A percentile compares a stretch with the other conserved stretches of the same genome.
Conservation (phyloP, 306 rosid genomes). For the Neltuma alba region DNA sequence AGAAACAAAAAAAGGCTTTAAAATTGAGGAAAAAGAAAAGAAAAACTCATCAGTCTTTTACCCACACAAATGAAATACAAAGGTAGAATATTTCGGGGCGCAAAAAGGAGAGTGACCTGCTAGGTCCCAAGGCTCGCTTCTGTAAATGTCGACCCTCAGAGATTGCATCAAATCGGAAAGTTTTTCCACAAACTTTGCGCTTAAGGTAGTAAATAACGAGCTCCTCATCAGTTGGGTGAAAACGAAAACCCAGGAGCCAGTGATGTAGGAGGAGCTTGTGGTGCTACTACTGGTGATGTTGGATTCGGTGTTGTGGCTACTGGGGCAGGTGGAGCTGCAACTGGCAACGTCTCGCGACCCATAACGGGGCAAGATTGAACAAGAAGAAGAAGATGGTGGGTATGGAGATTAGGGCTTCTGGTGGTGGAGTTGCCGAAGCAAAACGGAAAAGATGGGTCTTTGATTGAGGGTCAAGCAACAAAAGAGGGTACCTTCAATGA, state of each 20-base stretch:
- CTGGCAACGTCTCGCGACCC: constrained; percentile 64
- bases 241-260: constrained; percentile 97
- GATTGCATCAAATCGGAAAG: constrained; percentile 85
- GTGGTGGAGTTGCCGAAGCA: constrained; percentile 44
- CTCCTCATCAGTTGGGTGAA: constrained; percentile 98
- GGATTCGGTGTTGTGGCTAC: constrained; percentile 26
- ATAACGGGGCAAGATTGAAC: constrained; percentile 23
- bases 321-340: constrained; percentile 38
- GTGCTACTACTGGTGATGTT: not conserved
- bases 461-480: constrained; percentile 96
- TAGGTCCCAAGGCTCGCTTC: constrained; percentile 96
- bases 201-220: constrained; percentile 94
- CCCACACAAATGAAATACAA: not conserved
- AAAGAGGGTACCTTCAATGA: constrained; percentile 89
- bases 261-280: constrained; percentile 66
- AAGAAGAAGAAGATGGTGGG: constrained; percentile 8
- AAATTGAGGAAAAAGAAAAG: not conserved
- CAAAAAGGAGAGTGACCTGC: constrained; percentile 52
- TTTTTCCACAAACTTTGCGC: constrained; percentile 79
- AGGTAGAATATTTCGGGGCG: not conserved
- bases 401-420: constrained; percentile 62
- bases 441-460: constrained; percentile 63
- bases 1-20: not conserved
- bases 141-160: constrained; percentile 93
- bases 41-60: not conserved